Base-by-base conservation (phyloP, 1,139 yeast genomes). In the Pichia inconspicua region DNA sequence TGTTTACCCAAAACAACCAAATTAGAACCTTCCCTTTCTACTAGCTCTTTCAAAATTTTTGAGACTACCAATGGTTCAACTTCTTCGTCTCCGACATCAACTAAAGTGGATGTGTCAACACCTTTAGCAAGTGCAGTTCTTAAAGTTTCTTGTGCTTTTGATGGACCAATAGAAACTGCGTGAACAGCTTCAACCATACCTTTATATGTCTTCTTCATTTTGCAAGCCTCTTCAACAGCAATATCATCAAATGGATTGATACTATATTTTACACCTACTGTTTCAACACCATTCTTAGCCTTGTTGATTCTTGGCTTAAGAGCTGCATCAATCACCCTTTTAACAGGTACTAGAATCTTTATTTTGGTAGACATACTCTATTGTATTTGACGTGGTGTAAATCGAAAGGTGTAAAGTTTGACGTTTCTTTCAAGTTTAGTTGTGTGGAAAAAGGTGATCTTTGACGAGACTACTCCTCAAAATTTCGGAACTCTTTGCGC, bases 191-290 rank as follows among this genome's bases (percentile, higher is more conserved):
- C 95, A 28, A 89, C 96, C 44, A 78, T 67, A n/a, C 68, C 82
- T 61, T 84, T 82, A 64, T 82, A 67, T 43, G 73, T 73, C 60
- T 86, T 92, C 60, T 78, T 80, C 57, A 92, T 75, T 59, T 84
- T 77, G 45, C 90, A 73, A 3, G 97, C 95, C 67, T 92, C 98
- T 68, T 92, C 98, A 48, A 81, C 73, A 15, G 98, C 98, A 64
- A 92, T 92, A 68, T 92, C 98, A 69, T 96, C 94, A 68, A 92
- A 92, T 48, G 98, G 98, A 66, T 92, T 92, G 67, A 92, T 88
- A 63, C 90, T 80, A 74, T 84, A 89, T 70, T 90, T 90, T 58
- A 88, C 89, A 49, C 97, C 97, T 57, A 85, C 80, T 50, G 92
- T 82, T 60, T 89, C 96, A 47, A 92, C 82, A 4, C 94, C 96